These are phyloP conservation scores for Stipa capillata DNA, from an alignment of 176 grass and related monocot species.

Conservation along the genomic window DNA sequence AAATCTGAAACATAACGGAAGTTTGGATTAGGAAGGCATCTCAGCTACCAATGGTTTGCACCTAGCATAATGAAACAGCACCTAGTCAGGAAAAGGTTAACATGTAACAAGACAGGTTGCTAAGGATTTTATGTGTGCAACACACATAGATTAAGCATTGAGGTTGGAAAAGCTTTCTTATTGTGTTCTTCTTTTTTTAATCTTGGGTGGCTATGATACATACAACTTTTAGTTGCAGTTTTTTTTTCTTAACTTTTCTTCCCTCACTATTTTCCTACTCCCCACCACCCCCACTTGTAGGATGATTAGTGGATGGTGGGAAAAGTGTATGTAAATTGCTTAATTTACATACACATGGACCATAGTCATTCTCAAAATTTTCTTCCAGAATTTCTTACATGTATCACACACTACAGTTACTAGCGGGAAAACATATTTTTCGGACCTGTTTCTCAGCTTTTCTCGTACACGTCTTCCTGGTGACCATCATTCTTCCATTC, in stretches of 20 bases:
- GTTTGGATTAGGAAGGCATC: background rate
- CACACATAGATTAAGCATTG: background rate
- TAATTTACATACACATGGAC: background rate
- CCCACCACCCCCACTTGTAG: background rate
- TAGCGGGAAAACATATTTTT: background rate
- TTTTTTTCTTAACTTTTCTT: background rate
- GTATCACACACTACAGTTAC: background rate
- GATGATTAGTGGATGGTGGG: background rate
- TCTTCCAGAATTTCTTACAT: background rate
- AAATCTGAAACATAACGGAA: conserved; percentile 1
- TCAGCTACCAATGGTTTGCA: background rate
- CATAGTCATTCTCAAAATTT: background rate
- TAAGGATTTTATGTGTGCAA: background rate
- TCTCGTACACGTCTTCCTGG: conserved; percentile 47
- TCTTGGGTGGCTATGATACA: background rate
- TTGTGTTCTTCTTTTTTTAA: background rate
- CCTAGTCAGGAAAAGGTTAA: background rate
- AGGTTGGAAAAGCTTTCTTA: background rate
- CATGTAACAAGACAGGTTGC: background rate
- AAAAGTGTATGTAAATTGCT: background rate
- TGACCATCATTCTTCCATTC: conserved; percentile 61
- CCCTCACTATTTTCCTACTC: background rate
- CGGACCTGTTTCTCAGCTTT: conserved; percentile 49
- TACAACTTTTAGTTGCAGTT: background rate
- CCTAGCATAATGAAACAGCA: background rate